Conservation (phyloP, 108 stramenopile genomes). For the Seminavis robusta region DNA sequence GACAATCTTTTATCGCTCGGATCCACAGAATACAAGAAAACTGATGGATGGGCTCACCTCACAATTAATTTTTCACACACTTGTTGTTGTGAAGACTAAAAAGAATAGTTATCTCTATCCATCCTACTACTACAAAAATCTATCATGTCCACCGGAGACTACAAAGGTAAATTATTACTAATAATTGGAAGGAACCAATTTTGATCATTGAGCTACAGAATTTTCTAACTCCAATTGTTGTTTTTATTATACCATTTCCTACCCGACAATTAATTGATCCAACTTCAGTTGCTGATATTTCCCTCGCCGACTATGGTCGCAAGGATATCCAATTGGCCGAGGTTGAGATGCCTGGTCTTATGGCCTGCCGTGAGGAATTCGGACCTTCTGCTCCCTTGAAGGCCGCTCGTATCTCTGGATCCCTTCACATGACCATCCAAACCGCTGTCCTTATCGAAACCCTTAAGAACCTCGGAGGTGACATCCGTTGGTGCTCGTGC, state of each 20-base stretch:
- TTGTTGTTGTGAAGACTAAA: no score
- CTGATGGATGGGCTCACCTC: no score
- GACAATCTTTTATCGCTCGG: no score
- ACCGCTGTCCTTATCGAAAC: conserved; percentile 99
- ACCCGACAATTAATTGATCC: no score
- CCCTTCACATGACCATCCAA: conserved; percentile 99
- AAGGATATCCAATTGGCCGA: conserved; percentile 99
- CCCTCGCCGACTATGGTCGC: conserved; percentile 99
- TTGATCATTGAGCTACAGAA: background rate
- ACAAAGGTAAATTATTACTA: conserved; percentile 62
- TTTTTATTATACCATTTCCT: background rate
- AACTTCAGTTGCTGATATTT: conserved; percentile 93
- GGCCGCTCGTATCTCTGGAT: conserved; percentile 96
- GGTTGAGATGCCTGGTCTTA: conserved; percentile 99
- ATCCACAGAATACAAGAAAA: no score
- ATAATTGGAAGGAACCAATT: background rate
- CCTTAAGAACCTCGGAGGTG: conserved; percentile 91
- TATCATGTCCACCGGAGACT: conserved; percentile 97
- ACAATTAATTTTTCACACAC: no score
- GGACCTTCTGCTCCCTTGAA: conserved; percentile 74
- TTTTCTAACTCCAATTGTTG: background rate
- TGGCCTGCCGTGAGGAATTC: conserved; percentile 95
- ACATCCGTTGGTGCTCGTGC: conserved; percentile 99
- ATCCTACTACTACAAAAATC: background rate
- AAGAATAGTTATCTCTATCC: no score